These are phyloP conservation scores for Hyaloperonospora brassicae DNA, from an alignment of 352 stramenopile genomes.

Conservation along the genomic window DNA sequence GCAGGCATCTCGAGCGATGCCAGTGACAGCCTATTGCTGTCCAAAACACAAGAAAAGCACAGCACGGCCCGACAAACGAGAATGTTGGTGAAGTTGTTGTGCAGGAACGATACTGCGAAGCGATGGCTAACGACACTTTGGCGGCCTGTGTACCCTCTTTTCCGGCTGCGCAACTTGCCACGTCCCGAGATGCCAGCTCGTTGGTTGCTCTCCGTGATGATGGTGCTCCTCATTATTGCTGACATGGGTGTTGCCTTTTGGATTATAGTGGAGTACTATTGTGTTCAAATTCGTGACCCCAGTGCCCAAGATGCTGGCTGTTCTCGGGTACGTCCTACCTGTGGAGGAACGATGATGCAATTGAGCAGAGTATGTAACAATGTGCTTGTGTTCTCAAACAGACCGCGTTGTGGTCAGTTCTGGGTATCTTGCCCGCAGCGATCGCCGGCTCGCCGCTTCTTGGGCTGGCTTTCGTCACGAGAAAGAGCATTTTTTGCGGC, in stretches of 20 bases:
- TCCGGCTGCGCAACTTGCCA: constrained; percentile 49
- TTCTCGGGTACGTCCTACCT: constrained; percentile 44
- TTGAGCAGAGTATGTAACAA: constrained; percentile 4
- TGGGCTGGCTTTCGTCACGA: constrained; percentile 58
- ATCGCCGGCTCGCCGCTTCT: constrained; percentile 54
- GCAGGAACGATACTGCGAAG: constrained; percentile 22
- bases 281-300: constrained; percentile 77
- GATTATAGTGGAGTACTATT: constrained; percentile 81
- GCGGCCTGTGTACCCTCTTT: constrained; percentile 50
- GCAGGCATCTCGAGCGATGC: constrained; percentile 21
- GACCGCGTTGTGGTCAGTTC: constrained; percentile 50
- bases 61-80: constrained; percentile 13
- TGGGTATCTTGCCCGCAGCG: constrained; percentile 52
- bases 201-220: constrained; percentile 36
- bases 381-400: constrained; percentile 16
- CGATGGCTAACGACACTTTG: constrained; percentile 26
- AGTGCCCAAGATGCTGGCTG: constrained; percentile 62
- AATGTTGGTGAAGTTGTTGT: constrained; percentile 20
- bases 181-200: constrained; percentile 19
- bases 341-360: not conserved
- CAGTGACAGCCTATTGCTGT: constrained; percentile 14
- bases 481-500: constrained; percentile 68
- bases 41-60: constrained; percentile 19
- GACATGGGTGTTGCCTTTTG: constrained; percentile 64
- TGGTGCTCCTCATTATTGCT: constrained; percentile 58